phyloP scores from a whole-genome alignment of 345 rosid genomes.

The Citrus reticulata region DNA sequence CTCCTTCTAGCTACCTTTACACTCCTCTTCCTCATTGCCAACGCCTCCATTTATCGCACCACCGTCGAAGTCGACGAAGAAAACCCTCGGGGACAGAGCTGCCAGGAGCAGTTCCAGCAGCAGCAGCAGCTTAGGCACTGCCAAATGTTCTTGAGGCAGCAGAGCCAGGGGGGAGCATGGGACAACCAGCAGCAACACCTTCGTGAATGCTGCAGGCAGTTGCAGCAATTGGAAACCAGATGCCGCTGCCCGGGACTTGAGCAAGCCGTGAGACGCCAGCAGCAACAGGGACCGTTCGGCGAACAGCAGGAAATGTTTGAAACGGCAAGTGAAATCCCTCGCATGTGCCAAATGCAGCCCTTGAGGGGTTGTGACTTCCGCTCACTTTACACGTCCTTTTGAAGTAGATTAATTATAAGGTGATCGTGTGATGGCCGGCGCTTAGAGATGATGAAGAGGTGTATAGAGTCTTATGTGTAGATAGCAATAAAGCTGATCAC shows the following conservation, averaged over 20 bases:
- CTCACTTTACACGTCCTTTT: too few species aligned
- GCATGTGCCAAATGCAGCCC: constrained; percentile 11
- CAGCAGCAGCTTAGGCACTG: constrained; percentile 18
- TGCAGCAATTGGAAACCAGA: constrained; percentile 11
- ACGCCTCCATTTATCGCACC: constrained; percentile 32
- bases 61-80: constrained; percentile 23
- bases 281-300: neutral
- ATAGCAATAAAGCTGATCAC: constrained; percentile 6
- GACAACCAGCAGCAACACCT: neutral
- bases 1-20: constrained; percentile 19
- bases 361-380: constrained; percentile 6
- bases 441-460: neutral
- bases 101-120: constrained; percentile 22
- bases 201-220: constrained; percentile 27
- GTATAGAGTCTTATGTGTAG: neutral
- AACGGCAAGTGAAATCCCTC: constrained; percentile 14
- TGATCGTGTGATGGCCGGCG: neutral
- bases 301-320: neutral
- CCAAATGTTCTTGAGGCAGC: neutral
- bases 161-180: neutral
- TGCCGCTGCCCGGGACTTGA: constrained; percentile 34
- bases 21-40: constrained; percentile 23
- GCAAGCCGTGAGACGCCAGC: constrained; percentile 1
- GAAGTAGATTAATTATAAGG: neutral
- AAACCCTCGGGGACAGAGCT: neutral